Evolutionary conservation across 257 asterid genomes (phyloP).

Genomic region (Schizonepeta tenuifolia): DNA sequence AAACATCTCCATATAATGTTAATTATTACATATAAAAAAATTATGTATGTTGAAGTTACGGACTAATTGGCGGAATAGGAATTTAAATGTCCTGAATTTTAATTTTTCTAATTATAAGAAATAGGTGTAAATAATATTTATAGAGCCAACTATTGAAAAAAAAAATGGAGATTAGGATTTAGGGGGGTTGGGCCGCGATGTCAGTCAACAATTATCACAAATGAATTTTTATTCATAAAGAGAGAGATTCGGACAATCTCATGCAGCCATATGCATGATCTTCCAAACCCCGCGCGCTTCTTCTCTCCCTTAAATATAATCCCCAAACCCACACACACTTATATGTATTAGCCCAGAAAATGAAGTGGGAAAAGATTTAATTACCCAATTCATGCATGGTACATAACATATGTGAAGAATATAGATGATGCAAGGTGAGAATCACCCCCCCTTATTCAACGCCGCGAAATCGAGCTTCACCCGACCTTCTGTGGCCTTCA

Average conservation of each 20-base stretch:
- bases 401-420: neutral
- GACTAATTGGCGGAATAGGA: too few relatives aligned
- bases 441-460: slow-evolving; percentile 29
- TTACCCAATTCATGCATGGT: neutral
- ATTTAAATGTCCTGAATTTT: too few relatives aligned
- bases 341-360: neutral
- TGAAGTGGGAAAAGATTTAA: neutral
- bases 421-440: slow-evolving; percentile 45
- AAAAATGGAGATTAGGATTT: too few relatives aligned
- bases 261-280: slow-evolving; percentile 31
- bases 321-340: neutral
- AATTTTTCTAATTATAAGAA: too few relatives aligned
- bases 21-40: too few relatives aligned
- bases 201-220: too few relatives aligned
- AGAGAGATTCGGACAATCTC: slow-evolving; percentile 3
- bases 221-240: too few relatives aligned
- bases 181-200: too few relatives aligned
- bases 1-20: too few relatives aligned
- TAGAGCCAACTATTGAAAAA: too few relatives aligned
- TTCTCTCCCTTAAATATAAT: neutral
- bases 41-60: too few relatives aligned
- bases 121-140: too few relatives aligned
- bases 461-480: slow-evolving; percentile 32
- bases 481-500: slow-evolving; percentile 50
- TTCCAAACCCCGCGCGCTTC: neutral